Evolutionary conservation across 768 basidiomycete genomes (phyloP), one percentile per base, ranked within the genome.

Genomic region (Boletus sensibilis): DNA sequence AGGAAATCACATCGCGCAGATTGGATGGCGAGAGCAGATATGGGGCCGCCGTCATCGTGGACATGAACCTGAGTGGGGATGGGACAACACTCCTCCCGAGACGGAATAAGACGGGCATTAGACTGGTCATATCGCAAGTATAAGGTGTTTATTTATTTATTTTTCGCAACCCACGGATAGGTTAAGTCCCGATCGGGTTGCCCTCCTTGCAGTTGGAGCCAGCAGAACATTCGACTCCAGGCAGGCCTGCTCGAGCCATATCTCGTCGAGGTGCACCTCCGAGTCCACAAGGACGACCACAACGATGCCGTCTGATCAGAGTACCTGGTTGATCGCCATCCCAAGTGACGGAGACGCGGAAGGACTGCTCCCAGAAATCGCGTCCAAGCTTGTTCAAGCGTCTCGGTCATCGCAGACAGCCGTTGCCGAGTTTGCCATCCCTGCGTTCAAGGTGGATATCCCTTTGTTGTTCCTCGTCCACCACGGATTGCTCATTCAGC

Each of bases 261-360:
- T 18, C 51, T 55, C 39, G 47, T 52, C 31, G 57, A 53, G 27
- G 59, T 51, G 40, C 31, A 44, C 27, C 52, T n/a, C 43, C 25
- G 29, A 31, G 48, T 50, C 54, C 49, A 62, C 37, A 27, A 29
- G 45, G 49, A 53, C 51, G 39, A 50, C 53, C 8, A 58, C 56
- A n/a, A 55, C 61, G 58, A 97, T 97, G 94, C 94, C 94, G 55
- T 95, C 93, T 69, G 94, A 97, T 79, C 88, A 95, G 72, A 90
- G 90, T 61, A 95, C 93, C 64, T 98, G 95, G 95, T 76, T 98
- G 61, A 79, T 97, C 58, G 80, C 94, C 41, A 84, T 92, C 3
- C 95, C 95, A 13, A 82, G 86, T 60, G 87, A 93, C 71, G 92
- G 91, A 20, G 92, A 97, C 64, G 80, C 92, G 0, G 90, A 91